Percentiles rank a stretch among this genome's conserved stretches.
Evolutionary conservation across 1,139 yeast species (phyloP).

Genomic region (Blastobotrys apis): DNA sequence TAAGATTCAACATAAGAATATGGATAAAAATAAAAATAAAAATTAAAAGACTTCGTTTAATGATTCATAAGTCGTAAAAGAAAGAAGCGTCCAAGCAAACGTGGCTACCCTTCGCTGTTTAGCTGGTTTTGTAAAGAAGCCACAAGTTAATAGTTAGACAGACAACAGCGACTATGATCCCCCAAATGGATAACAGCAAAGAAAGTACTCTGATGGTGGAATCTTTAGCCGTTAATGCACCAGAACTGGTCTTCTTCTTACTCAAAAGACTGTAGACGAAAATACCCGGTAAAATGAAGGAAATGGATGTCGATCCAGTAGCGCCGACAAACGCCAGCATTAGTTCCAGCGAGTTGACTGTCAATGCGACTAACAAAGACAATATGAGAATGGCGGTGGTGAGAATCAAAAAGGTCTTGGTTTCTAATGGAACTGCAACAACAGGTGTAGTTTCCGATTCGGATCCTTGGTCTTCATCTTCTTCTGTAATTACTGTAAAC

Average conservation of each 20-base stretch:
- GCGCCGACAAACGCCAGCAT: slow-evolving; percentile 92
- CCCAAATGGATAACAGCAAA: slow-evolving; percentile 64
- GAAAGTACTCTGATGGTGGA: slow-evolving; percentile 52
- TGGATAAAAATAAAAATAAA: too few relatives aligned
- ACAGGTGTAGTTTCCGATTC: slow-evolving; percentile 10
- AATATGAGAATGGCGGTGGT: slow-evolving; percentile 59
- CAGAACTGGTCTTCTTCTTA: slow-evolving; percentile 13
- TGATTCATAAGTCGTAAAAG: too few relatives aligned
- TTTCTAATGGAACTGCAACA: slow-evolving; percentile 44
- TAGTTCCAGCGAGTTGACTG: slow-evolving; percentile 74
- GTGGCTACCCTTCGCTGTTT: too few relatives aligned
- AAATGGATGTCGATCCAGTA: slow-evolving; percentile 90
- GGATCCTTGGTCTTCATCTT: slow-evolving; percentile 17
- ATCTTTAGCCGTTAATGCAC: slow-evolving; percentile 15
- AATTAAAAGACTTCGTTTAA: too few relatives aligned
- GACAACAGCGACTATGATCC: slow-evolving; percentile 68
- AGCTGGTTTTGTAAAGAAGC: too few relatives aligned
- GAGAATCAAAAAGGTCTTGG: slow-evolving; percentile 53
- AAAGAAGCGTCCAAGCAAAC: too few relatives aligned
- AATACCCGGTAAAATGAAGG: slow-evolving; percentile 87
- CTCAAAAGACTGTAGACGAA: slow-evolving; percentile 66
- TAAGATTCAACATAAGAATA: too few relatives aligned
- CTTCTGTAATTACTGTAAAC: slow-evolving; percentile 16
- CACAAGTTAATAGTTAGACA: slow-evolving; percentile 69
- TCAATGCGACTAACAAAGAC: slow-evolving; percentile 70